Conservation (phyloP, 2,329 filamentous ascomycete species). For the Aspergillus pseudoviridinutans region DNA sequence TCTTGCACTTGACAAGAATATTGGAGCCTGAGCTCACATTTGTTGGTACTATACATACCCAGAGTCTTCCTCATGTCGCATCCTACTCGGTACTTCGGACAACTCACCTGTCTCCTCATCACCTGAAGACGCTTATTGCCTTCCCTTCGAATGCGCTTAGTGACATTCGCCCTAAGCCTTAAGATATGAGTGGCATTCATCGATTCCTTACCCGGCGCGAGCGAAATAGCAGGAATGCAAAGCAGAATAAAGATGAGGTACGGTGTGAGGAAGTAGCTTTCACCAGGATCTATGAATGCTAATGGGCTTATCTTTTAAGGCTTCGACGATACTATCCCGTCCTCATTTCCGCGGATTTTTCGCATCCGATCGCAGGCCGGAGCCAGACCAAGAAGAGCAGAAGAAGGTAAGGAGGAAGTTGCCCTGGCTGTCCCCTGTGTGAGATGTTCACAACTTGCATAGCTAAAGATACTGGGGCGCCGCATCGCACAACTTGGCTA, state of each 20-base stretch:
- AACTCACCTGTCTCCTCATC: conserved; percentile 2
- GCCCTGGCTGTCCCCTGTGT: not conserved
- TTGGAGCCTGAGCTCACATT: conserved; percentile 25
- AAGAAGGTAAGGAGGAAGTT: conserved; percentile 28
- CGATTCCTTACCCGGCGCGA: conserved; percentile 40
- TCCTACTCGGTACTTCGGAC: conserved; percentile 4
- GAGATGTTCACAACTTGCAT: not conserved
- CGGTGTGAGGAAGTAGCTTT: not conserved
- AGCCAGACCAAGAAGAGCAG: conserved; percentile 26
- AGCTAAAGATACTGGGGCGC: conserved; percentile 53
- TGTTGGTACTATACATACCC: conserved; percentile 8
- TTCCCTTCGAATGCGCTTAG: conserved; percentile 1
- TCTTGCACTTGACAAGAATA: conserved; percentile 19
- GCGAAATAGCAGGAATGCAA: conserved; percentile 25
- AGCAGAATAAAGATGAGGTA: conserved; percentile 34
- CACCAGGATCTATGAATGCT: conserved; percentile 3
- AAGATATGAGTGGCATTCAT: conserved; percentile 40
- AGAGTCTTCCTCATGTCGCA: conserved; percentile 21
- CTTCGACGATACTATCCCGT: conserved; percentile 20
- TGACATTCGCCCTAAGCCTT: not conserved
- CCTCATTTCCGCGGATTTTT: conserved; percentile 31
- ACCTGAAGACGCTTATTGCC: not conserved
- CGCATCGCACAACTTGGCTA: conserved; percentile 53
- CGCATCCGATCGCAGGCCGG: conserved; percentile 19
- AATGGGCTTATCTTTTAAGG: conserved; percentile 14